Evolutionary conservation across 306 rosid genomes (phyloP).

Genomic region (Medicago truncatula): DNA sequence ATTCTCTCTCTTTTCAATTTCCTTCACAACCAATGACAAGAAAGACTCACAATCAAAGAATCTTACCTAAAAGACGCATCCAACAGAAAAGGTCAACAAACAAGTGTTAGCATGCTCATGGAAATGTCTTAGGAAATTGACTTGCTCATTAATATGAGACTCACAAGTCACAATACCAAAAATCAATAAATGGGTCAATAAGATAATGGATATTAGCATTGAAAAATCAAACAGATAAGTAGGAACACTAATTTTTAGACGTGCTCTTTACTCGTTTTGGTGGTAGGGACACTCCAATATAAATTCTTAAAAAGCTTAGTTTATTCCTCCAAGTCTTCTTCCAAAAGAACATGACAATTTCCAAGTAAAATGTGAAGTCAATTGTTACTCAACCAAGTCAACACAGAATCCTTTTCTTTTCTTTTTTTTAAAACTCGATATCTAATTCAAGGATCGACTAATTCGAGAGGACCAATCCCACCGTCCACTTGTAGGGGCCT

Average conservation of each 20-base stretch:
- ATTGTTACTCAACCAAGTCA: constrained; percentile 10
- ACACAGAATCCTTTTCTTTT: not conserved
- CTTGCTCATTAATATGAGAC: not conserved
- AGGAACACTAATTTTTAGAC: not conserved
- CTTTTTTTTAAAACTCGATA: too few species aligned
- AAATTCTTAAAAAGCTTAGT: not conserved
- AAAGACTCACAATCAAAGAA: not conserved
- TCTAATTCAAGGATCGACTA: too few species aligned
- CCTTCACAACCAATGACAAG: not conserved
- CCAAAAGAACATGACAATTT: not conserved
- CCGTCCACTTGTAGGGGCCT: too few species aligned
- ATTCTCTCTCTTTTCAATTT: not conserved
- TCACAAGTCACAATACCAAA: not conserved
- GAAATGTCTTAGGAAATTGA: not conserved
- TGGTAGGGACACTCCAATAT: not conserved
- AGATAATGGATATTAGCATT: not conserved
- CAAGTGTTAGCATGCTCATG: not conserved
- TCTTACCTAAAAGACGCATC: not conserved
- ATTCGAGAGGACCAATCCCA: too few species aligned
- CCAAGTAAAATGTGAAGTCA: not conserved
- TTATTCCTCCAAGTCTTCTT: not conserved
- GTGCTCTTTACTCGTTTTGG: not conserved
- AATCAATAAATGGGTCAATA: not conserved
- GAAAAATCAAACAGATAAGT: not conserved
- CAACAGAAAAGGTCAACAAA: not conserved